A percentile compares a stretch with the other conserved stretches of the same genome.
phyloP scores from a whole-genome alignment of 139 green algal genomes.

The Mesotaenium endlicherianum region DNA sequence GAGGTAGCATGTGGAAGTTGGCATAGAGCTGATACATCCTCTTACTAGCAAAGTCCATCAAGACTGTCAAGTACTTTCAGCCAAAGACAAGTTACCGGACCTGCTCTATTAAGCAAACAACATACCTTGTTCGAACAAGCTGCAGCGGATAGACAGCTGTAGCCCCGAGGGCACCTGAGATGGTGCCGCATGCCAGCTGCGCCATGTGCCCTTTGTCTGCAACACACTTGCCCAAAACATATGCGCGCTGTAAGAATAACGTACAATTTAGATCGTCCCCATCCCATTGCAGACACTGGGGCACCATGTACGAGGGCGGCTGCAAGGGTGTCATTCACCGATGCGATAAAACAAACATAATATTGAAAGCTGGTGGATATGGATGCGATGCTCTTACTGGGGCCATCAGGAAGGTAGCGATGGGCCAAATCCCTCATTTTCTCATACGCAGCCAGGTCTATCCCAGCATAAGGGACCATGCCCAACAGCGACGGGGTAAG shows the following conservation, averaged over 20 bases:
- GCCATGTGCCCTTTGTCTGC: conserved; percentile 52
- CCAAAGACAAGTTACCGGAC: background rate
- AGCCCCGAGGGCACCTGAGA: conserved; percentile 56
- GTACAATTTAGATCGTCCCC: too few relatives aligned
- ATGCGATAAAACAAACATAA: conserved; percentile 79
- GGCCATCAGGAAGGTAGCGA: background rate
- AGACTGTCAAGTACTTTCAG: background rate
- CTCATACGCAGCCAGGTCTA: conserved; percentile 97
- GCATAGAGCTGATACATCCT: background rate
- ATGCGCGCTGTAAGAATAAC: too few relatives aligned
- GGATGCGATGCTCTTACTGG: conserved; percentile 68
- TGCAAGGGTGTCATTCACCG: conserved; percentile 84
- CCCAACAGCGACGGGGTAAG: conserved; percentile 68
- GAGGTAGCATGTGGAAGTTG: background rate
- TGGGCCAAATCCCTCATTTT: conserved; percentile 71
- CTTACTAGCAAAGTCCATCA: background rate
- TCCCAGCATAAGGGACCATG: conserved; percentile 93
- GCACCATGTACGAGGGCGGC: conserved; percentile 86
- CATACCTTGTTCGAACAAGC: conserved; percentile 47
- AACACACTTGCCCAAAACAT: too few relatives aligned
- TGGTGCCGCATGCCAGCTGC: conserved; percentile 15
- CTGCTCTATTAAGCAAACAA: background rate
- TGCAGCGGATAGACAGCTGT: conserved; percentile 39
- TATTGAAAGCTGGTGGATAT: conserved; percentile 80
- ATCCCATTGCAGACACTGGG: conserved; percentile 79